Evolutionary conservation across 179 eudicot species (phyloP), one percentile per base, ranked within the genome.

Genomic region (Actinidia chinensis): DNA sequence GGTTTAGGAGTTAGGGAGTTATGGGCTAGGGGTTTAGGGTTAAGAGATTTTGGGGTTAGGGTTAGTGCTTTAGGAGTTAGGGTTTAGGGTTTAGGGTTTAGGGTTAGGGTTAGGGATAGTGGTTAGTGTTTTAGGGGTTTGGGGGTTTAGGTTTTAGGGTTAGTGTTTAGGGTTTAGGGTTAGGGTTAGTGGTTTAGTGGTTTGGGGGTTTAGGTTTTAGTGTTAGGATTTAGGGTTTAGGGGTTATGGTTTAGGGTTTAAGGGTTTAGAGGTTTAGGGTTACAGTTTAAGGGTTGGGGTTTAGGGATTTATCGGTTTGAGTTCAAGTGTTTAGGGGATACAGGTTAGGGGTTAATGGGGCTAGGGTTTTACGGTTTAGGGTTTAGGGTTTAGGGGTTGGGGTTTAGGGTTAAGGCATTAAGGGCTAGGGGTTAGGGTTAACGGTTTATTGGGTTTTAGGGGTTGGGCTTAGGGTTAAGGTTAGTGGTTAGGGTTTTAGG

Each of bases 221-320:
- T 55, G 28, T 56, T 74, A 3, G 51, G 78, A 56, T 61, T 75
- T 44, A 43, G 78, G 78, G 78, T 75, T 75, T 46, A 36, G 70
- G 78, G 78, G 60, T 75, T 61, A 75, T 69, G 78, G 78, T 75
- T 75, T 61, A 75, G 69, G 78, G 78, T 61, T 61, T 46, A 74
- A 48, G 70, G 46, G 36, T 66, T 33, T n/a, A n/a, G n/a, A 36
- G 47, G 8, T 73, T 73, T 33, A 33, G 66, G 76, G 15, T 73
- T 73, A 28, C 23, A 61, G 66, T 55, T 55, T 73, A 55, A 43
- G 51, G 66, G 56, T 73, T 73, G 56, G 66, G 66, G 76, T 73
- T 73, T 73, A 73, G 76, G 63, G 22, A 9, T 46, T 46, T 7
- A 6, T 6, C 8, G 51, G 51, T 47, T n/a, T n/a, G n/a, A n/a